Conservation (phyloP, 768 basidiomycete genomes). For the Termitomyces sp. region DNA sequence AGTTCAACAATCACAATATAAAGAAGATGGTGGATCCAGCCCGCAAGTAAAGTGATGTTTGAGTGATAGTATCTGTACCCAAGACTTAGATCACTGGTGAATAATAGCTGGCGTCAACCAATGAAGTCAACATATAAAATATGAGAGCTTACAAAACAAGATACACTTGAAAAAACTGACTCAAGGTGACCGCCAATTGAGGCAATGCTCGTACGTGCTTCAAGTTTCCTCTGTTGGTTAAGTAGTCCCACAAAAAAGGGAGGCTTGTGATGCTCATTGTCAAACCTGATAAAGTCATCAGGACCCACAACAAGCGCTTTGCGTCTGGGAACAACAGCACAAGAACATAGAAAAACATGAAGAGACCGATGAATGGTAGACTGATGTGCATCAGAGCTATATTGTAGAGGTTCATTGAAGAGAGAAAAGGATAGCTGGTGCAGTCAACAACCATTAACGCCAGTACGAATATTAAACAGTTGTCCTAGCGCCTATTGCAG, state of each 20-base stretch:
- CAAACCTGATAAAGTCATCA: constrained; percentile 12
- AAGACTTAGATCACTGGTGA: constrained; percentile 37
- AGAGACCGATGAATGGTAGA: too few species aligned
- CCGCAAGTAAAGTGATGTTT: constrained; percentile 18
- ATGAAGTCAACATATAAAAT: neutral
- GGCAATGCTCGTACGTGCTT: neutral
- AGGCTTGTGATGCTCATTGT: neutral
- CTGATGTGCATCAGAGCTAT: too few species aligned
- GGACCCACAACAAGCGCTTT: constrained; percentile 15
- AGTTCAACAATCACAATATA: constrained; percentile 22
- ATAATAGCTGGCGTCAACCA: neutral
- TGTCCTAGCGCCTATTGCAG: too few species aligned
- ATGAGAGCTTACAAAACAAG: neutral
- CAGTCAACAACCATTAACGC: too few species aligned
- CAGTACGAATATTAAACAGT: too few species aligned
- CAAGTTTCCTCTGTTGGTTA: neutral
- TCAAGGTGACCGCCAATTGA: neutral
- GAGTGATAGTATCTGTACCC: constrained; percentile 44
- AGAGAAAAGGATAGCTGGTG: too few species aligned
- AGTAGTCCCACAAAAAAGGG: neutral
- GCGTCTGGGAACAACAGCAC: neutral
- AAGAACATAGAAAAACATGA: too few species aligned
- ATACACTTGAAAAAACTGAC: constrained; percentile 1
- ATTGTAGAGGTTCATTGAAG: too few species aligned
- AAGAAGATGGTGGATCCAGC: constrained; percentile 8